Evolutionary conservation across 805 yeast genomes (phyloP).

Genomic region (Candida wancherniae): DNA sequence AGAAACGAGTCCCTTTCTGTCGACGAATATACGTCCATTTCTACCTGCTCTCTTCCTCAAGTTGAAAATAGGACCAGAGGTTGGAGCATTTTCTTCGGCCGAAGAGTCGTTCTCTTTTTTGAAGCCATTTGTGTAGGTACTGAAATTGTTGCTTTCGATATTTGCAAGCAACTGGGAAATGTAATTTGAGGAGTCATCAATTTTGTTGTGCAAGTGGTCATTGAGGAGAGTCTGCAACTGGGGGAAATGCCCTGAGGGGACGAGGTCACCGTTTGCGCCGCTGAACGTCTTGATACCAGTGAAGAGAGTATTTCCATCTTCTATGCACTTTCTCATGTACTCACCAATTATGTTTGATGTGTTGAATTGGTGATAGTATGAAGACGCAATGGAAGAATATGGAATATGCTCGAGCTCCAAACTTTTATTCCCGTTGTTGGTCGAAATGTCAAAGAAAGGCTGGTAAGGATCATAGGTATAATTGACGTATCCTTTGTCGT

Average conservation of each 20-base stretch:
- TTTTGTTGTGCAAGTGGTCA: constrained; percentile 22
- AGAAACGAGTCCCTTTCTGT: constrained; percentile 55
- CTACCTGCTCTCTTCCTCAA: constrained; percentile 76
- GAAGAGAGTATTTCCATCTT: constrained; percentile 43
- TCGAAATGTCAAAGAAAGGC: constrained; percentile 69
- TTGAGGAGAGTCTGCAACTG: constrained; percentile 39
- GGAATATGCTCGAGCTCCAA: constrained; percentile 62
- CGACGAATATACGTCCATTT: constrained; percentile 64
- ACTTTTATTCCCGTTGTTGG: constrained; percentile 42
- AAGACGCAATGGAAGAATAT: constrained; percentile 68
- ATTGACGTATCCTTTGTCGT: constrained; percentile 74
- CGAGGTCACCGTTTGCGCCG: constrained; percentile 47
- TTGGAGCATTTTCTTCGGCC: constrained; percentile 26
- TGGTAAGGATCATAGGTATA: constrained; percentile 81
- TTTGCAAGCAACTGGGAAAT: constrained; percentile 36
- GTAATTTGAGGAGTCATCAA: constrained; percentile 25
- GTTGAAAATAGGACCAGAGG: constrained; percentile 50
- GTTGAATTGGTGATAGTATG: constrained; percentile 61
- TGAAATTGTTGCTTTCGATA: constrained; percentile 36
- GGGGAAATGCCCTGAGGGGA: constrained; percentile 45
- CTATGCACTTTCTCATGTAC: constrained; percentile 33
- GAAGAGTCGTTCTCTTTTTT: constrained; percentile 18
- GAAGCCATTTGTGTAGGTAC: constrained; percentile 37
- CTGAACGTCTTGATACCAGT: constrained; percentile 43
- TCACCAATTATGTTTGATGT: constrained; percentile 51